A percentile compares a stretch with the other conserved stretches of the same genome.
These are phyloP conservation scores for Amyloporia xantha DNA, from an alignment of 768 basidiomycete species.

Conservation along the genomic window DNA sequence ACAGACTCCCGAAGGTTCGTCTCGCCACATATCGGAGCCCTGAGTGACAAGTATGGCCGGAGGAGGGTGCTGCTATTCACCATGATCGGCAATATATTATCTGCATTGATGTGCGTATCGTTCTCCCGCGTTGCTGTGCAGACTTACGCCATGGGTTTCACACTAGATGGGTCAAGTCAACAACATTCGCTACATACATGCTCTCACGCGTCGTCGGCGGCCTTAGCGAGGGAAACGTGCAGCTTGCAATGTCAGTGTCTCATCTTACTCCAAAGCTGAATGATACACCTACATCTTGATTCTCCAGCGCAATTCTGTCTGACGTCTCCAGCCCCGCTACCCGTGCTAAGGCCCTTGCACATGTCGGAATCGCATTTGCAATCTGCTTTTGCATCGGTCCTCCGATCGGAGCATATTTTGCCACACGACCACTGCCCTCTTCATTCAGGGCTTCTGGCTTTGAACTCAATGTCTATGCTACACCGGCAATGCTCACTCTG, in stretches of 20 bases:
- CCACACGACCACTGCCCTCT: constrained; percentile 70
- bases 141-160: too few species aligned
- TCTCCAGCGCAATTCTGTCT: constrained; percentile 78
- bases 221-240: constrained; percentile 95
- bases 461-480: constrained; percentile 84
- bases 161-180: constrained; percentile 83
- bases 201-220: constrained; percentile 89
- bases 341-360: constrained; percentile 79
- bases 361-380: constrained; percentile 94
- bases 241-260: constrained; percentile 77
- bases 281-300: not conserved
- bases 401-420: constrained; percentile 93
- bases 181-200: constrained; percentile 85
- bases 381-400: constrained; percentile 92
- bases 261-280: not conserved
- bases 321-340: constrained; percentile 79
- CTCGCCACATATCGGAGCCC: constrained; percentile 71
- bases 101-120: constrained; percentile 75
- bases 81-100: constrained; percentile 91
- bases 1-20: constrained; percentile 37
- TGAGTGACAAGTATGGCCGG: constrained; percentile 89
- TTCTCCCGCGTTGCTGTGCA: too few species aligned
- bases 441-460: constrained; percentile 45
- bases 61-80: constrained; percentile 75
- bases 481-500: constrained; percentile 81